A percentile compares a stretch with the other conserved stretches of the same genome.
These are phyloP conservation scores for Penicillium nucicola DNA, from an alignment of 495 filamentous ascomycete genomes.

Conservation along the genomic window DNA sequence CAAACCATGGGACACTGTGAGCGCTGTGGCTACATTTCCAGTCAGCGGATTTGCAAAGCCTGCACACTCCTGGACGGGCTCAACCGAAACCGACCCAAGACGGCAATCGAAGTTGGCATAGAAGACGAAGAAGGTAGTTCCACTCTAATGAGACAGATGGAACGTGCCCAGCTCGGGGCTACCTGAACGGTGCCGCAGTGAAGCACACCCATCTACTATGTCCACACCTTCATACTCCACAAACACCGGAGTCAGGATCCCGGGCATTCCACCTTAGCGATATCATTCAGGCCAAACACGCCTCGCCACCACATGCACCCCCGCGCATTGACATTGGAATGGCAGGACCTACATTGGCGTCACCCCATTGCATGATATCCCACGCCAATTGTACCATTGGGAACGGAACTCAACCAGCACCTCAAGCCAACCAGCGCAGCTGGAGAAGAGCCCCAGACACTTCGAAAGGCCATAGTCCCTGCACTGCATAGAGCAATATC, in stretches of 20 bases:
- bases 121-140: conserved; percentile 57
- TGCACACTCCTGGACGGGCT: conserved; percentile 86
- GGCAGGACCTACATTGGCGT: too few relatives aligned
- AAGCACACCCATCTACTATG: not conserved
- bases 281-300: not conserved
- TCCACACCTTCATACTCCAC: not conserved
- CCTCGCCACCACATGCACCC: not conserved
- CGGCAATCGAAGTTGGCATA: conserved; percentile 58
- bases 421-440: too few relatives aligned
- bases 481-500: not conserved
- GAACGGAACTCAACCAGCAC: too few relatives aligned
- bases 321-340: too few relatives aligned
- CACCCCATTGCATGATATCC: too few relatives aligned
- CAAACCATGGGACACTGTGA: conserved; percentile 84
- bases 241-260: not conserved
- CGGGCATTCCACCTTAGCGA: not conserved
- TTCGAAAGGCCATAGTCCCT: too few relatives aligned
- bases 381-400: too few relatives aligned
- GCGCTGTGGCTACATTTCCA: conserved; percentile 92
- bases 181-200: conserved; percentile 11
- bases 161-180: conserved; percentile 46
- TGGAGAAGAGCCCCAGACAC: too few relatives aligned
- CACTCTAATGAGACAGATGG: conserved; percentile 54
- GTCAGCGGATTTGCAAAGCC: conserved; percentile 92
- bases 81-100: conserved; percentile 86